Conservation (phyloP, 352 stramenopile species). For the Elongisporangium prolatum region DNA sequence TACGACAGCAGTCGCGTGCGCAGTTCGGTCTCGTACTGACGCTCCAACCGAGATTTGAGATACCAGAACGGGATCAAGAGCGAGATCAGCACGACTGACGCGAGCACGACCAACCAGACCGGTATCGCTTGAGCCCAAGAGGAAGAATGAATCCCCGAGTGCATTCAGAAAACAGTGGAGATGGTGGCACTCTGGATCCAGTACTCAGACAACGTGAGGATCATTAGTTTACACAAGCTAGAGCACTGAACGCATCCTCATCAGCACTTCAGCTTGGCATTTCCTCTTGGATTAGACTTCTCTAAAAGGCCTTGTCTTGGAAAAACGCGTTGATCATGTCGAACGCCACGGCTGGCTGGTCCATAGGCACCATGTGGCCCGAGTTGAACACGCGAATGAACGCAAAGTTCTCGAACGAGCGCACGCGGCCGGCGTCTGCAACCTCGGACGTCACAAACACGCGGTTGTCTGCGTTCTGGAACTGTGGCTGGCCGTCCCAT, state of each 20-base stretch:
- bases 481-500: conserved; percentile 88
- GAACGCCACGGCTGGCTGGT: conserved; percentile 89
- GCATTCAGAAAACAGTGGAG: too few relatives aligned
- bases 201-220: not conserved
- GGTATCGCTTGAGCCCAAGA: too few relatives aligned
- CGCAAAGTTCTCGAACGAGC: conserved; percentile 65
- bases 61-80: not conserved
- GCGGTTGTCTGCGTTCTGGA: conserved; percentile 53
- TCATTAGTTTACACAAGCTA: not conserved
- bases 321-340: conserved; percentile 93
- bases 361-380: conserved; percentile 93
- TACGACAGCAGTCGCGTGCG: not conserved
- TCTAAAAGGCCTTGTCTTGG: conserved; percentile 36
- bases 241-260: not conserved
- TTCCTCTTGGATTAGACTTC: not conserved
- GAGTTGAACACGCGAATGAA: conserved; percentile 94
- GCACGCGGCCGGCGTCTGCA: conserved; percentile 34
- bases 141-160: too few relatives aligned
- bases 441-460: conserved; percentile 20
- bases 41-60: not conserved
- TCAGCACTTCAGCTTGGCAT: not conserved
- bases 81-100: not conserved
- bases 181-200: not conserved
- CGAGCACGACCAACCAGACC: not conserved
- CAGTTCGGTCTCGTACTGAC: not conserved